phyloP scores from a whole-genome alignment of 768 basidiomycete genomes.

The Xanthoconium stramineum region DNA sequence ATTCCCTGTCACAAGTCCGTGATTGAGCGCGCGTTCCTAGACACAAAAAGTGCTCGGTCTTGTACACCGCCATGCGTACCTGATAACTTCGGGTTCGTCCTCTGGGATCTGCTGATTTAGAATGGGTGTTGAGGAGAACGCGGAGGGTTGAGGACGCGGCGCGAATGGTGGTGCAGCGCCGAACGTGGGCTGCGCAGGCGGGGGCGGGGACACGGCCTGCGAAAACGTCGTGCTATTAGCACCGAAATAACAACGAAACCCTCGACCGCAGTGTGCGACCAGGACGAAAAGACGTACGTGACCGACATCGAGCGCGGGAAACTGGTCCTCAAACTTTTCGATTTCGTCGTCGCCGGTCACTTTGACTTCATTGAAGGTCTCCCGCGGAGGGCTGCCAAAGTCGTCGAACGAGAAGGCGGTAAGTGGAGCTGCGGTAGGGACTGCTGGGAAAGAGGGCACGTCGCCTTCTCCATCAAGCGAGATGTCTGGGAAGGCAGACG shows the following conservation, averaged over 20 bases:
- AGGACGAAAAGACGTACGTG: slow-evolving; percentile 29
- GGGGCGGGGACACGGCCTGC: slow-evolving; percentile 35
- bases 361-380: slow-evolving; percentile 54
- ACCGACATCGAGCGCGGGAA: slow-evolving; percentile 71
- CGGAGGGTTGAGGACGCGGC: slow-evolving; percentile 72
- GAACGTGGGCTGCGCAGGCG: slow-evolving; percentile 38
- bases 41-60: background rate
- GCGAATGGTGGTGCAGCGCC: slow-evolving; percentile 59
- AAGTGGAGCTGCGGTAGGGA: slow-evolving; percentile 29
- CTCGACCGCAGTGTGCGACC: background rate
- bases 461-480: slow-evolving; percentile 66
- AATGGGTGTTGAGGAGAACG: slow-evolving; percentile 70
- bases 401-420: slow-evolving; percentile 64
- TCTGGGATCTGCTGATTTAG: slow-evolving; percentile 64
- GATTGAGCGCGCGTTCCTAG: background rate
- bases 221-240: slow-evolving; percentile 1
- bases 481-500: slow-evolving; percentile 83
- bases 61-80: slow-evolving; percentile 39
- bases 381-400: slow-evolving; percentile 50
- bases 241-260: slow-evolving; percentile 14
- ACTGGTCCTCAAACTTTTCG: slow-evolving; percentile 81
- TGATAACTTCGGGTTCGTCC: slow-evolving; percentile 86
- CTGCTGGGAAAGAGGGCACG: slow-evolving; percentile 41
- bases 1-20: slow-evolving; percentile 50
- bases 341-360: slow-evolving; percentile 85